A percentile compares a stretch with the other conserved stretches of the same genome.
Evolutionary conservation across 2,329 filamentous ascomycete genomes (phyloP).

Genomic region (Clarireedia homoeocarpa): DNA sequence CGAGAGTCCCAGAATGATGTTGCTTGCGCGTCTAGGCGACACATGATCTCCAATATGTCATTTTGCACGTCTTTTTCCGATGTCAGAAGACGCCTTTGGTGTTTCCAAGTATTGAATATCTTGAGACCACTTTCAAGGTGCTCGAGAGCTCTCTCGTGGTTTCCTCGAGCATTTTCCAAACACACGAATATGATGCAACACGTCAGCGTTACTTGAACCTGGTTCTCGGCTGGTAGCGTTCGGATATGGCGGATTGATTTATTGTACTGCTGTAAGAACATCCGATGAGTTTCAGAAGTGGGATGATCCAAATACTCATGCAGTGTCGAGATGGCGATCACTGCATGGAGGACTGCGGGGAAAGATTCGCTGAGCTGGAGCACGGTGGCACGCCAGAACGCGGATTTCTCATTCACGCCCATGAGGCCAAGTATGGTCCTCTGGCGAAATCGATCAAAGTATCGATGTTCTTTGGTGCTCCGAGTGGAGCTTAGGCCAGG

Average conservation of each 20-base stretch:
- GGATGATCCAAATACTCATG: slow-evolving; percentile 6
- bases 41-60: slow-evolving; percentile 6
- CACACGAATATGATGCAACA: slow-evolving; percentile 19
- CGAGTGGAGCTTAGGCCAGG: neutral
- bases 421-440: slow-evolving; percentile 9
- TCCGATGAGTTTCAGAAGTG: neutral
- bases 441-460: slow-evolving; percentile 13
- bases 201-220: slow-evolving; percentile 10
- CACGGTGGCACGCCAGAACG: slow-evolving; percentile 14
- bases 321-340: slow-evolving; percentile 10
- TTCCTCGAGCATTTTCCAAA: slow-evolving; percentile 15
- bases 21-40: slow-evolving; percentile 15
- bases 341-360: slow-evolving; percentile 14
- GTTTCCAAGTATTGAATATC: slow-evolving; percentile 13
- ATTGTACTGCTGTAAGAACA: slow-evolving; percentile 2
- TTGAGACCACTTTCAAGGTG: slow-evolving; percentile 14
- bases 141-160: slow-evolving; percentile 11
- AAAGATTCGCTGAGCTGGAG: slow-evolving; percentile 12
- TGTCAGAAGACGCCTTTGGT: neutral
- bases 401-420: slow-evolving; percentile 10
- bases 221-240: neutral
- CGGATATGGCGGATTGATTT: slow-evolving; percentile 11
- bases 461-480: slow-evolving; percentile 13
- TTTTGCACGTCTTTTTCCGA: slow-evolving; percentile 3
- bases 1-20: slow-evolving; percentile 13